These are phyloP conservation scores for Limonium bicolor DNA, from an alignment of 148 eudicot genomes.

Conservation along the genomic window DNA sequence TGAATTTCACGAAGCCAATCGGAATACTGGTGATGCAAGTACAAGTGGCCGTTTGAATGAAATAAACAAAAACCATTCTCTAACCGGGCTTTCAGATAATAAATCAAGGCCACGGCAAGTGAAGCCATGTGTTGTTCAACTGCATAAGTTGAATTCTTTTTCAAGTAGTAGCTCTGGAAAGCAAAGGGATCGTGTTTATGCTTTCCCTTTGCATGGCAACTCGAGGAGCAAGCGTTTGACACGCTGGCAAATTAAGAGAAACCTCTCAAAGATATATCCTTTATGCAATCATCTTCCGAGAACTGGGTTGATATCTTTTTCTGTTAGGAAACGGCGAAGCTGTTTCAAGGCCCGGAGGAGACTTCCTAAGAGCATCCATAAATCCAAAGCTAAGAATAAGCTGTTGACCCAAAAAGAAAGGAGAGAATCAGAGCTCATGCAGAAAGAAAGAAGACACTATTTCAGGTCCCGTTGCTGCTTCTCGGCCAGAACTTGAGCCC, in stretches of 20 bases:
- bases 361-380: conserved; percentile 15
- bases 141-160: conserved; percentile 8
- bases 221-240: conserved; percentile 9
- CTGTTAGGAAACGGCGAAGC: conserved; percentile 10
- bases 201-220: conserved; percentile 10
- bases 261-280: conserved; percentile 8
- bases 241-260: conserved; percentile 12
- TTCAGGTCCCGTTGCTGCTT: conserved; percentile 6
- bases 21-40: not conserved
- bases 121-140: conserved; percentile 4
- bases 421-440: conserved; percentile 8
- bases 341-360: conserved; percentile 11
- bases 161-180: conserved; percentile 10
- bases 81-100: conserved; percentile 10
- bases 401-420: conserved; percentile 6
- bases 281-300: conserved; percentile 4
- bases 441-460: not conserved
- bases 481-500: conserved; percentile 10
- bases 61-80: conserved; percentile 5
- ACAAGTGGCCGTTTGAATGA: conserved; percentile 6
- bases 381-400: conserved; percentile 8
- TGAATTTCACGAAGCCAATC: no score
- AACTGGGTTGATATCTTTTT: conserved; percentile 3
- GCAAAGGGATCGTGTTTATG: conserved; percentile 6
- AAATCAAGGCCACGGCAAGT: conserved; percentile 8